A percentile compares a stretch with the other conserved stretches of the same genome.
Conservation (phyloP, 768 basidiomycete species). For the Dendrothele bispora region DNA sequence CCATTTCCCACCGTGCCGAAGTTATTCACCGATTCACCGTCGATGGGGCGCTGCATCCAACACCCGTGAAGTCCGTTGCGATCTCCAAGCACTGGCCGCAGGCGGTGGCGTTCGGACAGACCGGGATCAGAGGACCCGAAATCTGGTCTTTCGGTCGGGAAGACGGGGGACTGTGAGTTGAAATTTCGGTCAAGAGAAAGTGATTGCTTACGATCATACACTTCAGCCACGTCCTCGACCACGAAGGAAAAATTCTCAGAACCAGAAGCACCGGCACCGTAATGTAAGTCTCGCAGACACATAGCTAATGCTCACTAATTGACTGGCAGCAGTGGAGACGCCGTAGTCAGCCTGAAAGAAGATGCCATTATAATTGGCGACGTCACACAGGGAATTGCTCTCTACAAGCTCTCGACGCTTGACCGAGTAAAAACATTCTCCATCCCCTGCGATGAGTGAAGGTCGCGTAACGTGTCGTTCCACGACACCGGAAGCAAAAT, state of each 20-base stretch:
- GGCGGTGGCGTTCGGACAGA: neutral
- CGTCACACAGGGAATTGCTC: neutral
- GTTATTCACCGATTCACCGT: neutral
- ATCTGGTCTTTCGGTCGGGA: conserved; percentile 4
- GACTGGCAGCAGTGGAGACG: conserved; percentile 7
- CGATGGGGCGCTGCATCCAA: neutral
- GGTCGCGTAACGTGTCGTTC: neutral
- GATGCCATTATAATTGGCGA: neutral
- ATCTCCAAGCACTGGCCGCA: conserved; percentile 6
- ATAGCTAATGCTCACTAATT: too few relatives aligned
- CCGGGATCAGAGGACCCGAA: neutral
- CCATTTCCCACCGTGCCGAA: neutral
- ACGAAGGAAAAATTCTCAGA: too few relatives aligned
- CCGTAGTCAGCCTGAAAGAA: neutral
- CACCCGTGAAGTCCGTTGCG: neutral
- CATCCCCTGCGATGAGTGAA: neutral
- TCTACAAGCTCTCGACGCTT: neutral
- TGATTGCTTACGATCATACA: neutral
- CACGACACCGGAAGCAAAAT: neutral
- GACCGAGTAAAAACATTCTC: neutral
- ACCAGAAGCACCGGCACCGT: too few relatives aligned
- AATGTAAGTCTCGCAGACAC: too few relatives aligned
- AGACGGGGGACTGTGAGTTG: neutral
- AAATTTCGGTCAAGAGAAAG: neutral
- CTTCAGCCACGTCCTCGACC: too few relatives aligned